Evolutionary conservation across 495 filamentous ascomycete genomes (phyloP), one percentile per base, ranked within the genome.

Genomic region (Penicillium ochrochloron): DNA sequence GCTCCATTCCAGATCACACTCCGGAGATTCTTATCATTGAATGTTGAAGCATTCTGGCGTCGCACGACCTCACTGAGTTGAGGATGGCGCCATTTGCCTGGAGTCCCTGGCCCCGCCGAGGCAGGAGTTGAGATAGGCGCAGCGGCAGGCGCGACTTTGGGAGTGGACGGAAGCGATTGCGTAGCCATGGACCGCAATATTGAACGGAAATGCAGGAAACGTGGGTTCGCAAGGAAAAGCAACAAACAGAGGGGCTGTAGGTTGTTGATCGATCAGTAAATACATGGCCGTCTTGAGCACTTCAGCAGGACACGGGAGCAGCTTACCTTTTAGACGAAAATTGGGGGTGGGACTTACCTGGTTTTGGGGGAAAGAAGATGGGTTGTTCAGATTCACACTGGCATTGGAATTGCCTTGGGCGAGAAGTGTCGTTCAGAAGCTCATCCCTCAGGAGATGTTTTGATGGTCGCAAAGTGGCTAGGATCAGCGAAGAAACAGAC

Each of bases 11-110:
- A 88, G 29, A 83, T 59, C 21, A 96, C 83, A 41, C 79, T 84
- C 53, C 78, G 82, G 19, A 93, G 70, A 63, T 93, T 92, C 57
- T 81, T 82, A 53, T 92, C 86, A 23, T 85, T 85, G 73, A 97
- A 96, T 48, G 81, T 89, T 9, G 86, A 83, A 21, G 87, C 88
- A 75, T 88, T 86, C 61, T 91, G 90, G 33, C 94, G 87, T 57
- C 83, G 83, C 15, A 87, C 83, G 66, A 97, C 90, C 73, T 96
- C 92, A 65, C 89, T 80, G 54, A 96, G 78, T 33, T 87, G 85
- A 5, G 94, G 94, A 75, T 97, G 94, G 64, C 86, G 85, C 94
- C 94, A 97, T 76, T 89, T 92, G 55, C 94, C 94, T 15, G 92
- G 86, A 9, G 83, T 82, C 15, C 80, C 82, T n/a, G 83, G 80